Conservation (phyloP, 73 alveolate species). For the Tetrahymena thermophila region DNA sequence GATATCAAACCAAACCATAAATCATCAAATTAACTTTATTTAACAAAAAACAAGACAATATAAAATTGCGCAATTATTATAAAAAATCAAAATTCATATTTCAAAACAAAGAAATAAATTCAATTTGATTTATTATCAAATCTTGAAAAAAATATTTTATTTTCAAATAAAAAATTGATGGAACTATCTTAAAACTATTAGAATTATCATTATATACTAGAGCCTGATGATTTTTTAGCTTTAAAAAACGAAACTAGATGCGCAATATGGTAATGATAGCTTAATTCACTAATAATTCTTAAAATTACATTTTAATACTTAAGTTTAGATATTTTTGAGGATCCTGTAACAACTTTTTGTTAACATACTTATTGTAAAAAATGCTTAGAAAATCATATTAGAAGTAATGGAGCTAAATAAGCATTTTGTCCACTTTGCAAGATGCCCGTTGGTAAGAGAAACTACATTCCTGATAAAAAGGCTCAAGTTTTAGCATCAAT, state of each 20-base stretch:
- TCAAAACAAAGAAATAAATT: neutral
- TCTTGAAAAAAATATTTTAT: too few relatives aligned
- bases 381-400: neutral
- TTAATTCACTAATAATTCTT: neutral
- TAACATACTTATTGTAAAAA: neutral
- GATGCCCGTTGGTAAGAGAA: neutral
- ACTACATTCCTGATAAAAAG: neutral
- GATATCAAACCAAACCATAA: neutral
- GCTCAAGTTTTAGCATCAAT: neutral
- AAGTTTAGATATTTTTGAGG: neutral
- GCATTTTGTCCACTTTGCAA: neutral
- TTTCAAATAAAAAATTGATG: neutral
- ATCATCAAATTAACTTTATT: neutral
- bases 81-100: neutral
- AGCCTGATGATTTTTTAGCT: neutral
- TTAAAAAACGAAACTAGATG: neutral
- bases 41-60: neutral
- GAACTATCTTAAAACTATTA: neutral
- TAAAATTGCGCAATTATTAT: neutral
- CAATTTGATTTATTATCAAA: too few relatives aligned
- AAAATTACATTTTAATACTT: neutral
- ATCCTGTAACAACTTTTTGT: neutral
- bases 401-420: neutral
- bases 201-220: neutral
- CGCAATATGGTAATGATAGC: neutral